Evolutionary conservation across 169 alveolate species (phyloP).

Genomic region (Cryptosporidium viatorum): DNA sequence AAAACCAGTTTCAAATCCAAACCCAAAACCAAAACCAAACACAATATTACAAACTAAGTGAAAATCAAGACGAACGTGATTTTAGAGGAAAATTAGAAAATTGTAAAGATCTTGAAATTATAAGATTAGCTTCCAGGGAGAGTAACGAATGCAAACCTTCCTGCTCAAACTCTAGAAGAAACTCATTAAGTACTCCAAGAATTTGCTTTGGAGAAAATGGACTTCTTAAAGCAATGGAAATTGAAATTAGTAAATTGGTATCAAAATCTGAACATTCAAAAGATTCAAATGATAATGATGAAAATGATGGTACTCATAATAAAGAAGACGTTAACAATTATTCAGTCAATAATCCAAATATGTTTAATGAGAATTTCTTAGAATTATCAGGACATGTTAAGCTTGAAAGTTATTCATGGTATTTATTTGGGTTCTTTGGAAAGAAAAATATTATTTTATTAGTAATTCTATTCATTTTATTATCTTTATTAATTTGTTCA

Average conservation of each 20-base stretch:
- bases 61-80: background rate
- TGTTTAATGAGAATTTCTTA: slow-evolving; percentile 26
- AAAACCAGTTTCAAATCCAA: background rate
- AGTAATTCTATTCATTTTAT: background rate
- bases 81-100: background rate
- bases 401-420: slow-evolving; percentile 61
- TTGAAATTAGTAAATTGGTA: slow-evolving; percentile 14
- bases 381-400: slow-evolving; percentile 71
- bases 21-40: background rate
- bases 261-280: background rate
- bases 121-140: background rate
- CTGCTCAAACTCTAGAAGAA: slow-evolving; percentile 6
- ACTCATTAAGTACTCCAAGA: slow-evolving; percentile 14
- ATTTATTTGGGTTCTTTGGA: slow-evolving; percentile 30
- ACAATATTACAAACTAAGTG: background rate
- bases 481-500: background rate
- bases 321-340: background rate
- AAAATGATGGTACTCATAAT: background rate
- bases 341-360: background rate
- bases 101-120: background rate
- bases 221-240: slow-evolving; percentile 28
- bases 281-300: background rate
- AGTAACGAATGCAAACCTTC: background rate
- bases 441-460: slow-evolving; percentile 25
- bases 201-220: slow-evolving; percentile 31